A percentile compares a stretch with the other conserved stretches of the same genome.
These are phyloP conservation scores for Candida koratica DNA, from an alignment of 805 yeast species.

Conservation along the genomic window DNA sequence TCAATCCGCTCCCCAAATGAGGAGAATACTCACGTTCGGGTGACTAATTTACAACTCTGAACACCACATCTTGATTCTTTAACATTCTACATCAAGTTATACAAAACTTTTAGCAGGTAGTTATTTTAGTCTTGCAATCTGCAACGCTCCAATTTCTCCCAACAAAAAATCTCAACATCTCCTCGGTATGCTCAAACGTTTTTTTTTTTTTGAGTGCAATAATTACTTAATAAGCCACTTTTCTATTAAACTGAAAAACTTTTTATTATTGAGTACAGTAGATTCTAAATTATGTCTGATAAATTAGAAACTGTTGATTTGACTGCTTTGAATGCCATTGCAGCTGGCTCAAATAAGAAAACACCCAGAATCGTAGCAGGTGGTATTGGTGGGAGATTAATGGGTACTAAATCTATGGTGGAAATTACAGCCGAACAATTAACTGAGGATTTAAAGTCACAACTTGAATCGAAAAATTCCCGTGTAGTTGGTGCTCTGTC, in stretches of 20 bases:
- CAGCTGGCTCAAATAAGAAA: slow-evolving; percentile 75
- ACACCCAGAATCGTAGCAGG: slow-evolving; percentile 73
- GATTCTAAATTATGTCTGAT: slow-evolving; percentile 14
- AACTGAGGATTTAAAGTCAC: slow-evolving; percentile 44
- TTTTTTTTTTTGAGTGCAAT: too few relatives aligned
- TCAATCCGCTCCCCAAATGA: too few relatives aligned
- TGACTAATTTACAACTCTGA: too few relatives aligned
- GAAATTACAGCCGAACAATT: slow-evolving; percentile 62
- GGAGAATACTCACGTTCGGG: too few relatives aligned
- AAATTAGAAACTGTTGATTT: slow-evolving; percentile 46
- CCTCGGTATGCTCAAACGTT: too few relatives aligned
- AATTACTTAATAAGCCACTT: slow-evolving; percentile 2
- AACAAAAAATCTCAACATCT: slow-evolving; percentile 4
- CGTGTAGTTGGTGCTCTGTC: neutral
- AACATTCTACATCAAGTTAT: too few relatives aligned
- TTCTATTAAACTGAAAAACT: slow-evolving; percentile 3
- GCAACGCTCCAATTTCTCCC: too few relatives aligned
- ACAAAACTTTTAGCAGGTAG: too few relatives aligned
- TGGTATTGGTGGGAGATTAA: slow-evolving; percentile 66
- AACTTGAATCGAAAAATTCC: slow-evolving; percentile 4
- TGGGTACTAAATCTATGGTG: slow-evolving; percentile 78
- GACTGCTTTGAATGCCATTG: slow-evolving; percentile 68
- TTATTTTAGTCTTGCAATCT: too few relatives aligned
- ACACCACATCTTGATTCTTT: too few relatives aligned
- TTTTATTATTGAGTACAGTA: too few relatives aligned